Base-by-base conservation (phyloP, 176 grass and related monocot species). In the Phyllostachys edulis region DNA sequence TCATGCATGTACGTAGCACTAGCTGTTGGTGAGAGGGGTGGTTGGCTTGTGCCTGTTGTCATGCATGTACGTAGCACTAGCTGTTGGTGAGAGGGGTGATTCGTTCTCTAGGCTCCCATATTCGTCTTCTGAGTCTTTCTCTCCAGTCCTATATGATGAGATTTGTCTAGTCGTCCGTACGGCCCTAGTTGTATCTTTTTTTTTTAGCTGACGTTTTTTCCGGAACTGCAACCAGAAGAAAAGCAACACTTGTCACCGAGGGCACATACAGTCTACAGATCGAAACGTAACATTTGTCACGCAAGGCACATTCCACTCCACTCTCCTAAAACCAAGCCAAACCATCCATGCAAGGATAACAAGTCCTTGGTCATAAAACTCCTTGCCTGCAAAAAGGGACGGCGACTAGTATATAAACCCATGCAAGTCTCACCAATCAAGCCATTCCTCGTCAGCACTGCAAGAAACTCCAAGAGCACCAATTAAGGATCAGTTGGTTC, bases 311-410 rank as follows among this genome's bases (percentile, higher is more conserved):
- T 18, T 71, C 65, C 20, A 26, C 55, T 71, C 65, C 20, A 26
- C 55, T 90, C 63, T 47, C 83, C 88, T 77, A 3, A 41, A 85
- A 23, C 57, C n/a, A 64, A 42, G 74, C 13, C 49, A 61, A 82
- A 36, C 84, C 88, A 67, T 74, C 21, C 49, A 1, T 65, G n/a
- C 1, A 27, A 32, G 49, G 3, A 79, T 75, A 87, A 59, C 66
- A 71, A 49, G 84, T 71, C 83, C 24, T 10, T 24, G 83, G 16
- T 72, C 88, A 54, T 44, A 15, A 39, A 71, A 44, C 66, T 15
- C 55, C 13, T 62, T 51, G 5, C 38, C 17, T 62, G 71, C 45
- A 41, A 23, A 60, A 26, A 39, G 14, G 14, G 5, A 68, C 4
- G 8, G 17, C 5, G 7, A 1, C 39, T 40, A 1, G 20, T 86